These are phyloP conservation scores for Candida tropicalis DNA, from an alignment of 1,139 yeast species.

Conservation along the genomic window DNA sequence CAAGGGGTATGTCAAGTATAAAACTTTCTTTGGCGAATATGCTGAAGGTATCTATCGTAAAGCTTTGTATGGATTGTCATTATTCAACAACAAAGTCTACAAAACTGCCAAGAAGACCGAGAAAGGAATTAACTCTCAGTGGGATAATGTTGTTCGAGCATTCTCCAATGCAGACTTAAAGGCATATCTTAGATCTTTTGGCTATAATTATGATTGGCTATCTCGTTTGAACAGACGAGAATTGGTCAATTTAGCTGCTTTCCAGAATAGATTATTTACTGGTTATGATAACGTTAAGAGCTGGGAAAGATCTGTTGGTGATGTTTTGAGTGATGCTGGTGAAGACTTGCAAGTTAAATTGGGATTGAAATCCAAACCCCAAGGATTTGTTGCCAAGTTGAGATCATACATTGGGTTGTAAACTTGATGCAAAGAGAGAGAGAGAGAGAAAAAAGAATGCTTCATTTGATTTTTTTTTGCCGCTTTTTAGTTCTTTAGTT, in stretches of 20 bases:
- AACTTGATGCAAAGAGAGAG: too few relatives aligned
- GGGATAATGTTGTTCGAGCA: slow-evolving; percentile 22
- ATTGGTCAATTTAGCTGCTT: slow-evolving; percentile 48
- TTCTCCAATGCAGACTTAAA: slow-evolving; percentile 60
- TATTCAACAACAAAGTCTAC: slow-evolving; percentile 11
- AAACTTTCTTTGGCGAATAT: slow-evolving; percentile 9
- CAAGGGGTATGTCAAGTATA: slow-evolving; percentile 11
- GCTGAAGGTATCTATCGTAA: slow-evolving; percentile 9
- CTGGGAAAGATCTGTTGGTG: slow-evolving; percentile 29
- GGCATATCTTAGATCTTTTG: slow-evolving; percentile 55
- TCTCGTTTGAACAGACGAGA: slow-evolving; percentile 45
- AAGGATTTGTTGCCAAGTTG: slow-evolving; percentile 9
- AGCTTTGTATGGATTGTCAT: slow-evolving; percentile 12
- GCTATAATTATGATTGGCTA: slow-evolving; percentile 38
- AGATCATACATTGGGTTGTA: slow-evolving; percentile 11
- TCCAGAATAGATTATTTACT: slow-evolving; percentile 36
- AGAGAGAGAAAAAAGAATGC: too few relatives aligned
- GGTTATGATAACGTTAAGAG: slow-evolving; percentile 20
- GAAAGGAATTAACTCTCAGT: slow-evolving; percentile 34
- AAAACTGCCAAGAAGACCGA: slow-evolving; percentile 24
- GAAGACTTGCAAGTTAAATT: slow-evolving; percentile 21
- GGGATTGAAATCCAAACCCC: slow-evolving; percentile 21
- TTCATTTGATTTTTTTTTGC: too few relatives aligned
- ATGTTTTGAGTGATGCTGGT: slow-evolving; percentile 23
- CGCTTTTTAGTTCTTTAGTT: too few relatives aligned